Base-by-base conservation (phyloP, 768 basidiomycete species). In the Termitomyces sp. region DNA sequence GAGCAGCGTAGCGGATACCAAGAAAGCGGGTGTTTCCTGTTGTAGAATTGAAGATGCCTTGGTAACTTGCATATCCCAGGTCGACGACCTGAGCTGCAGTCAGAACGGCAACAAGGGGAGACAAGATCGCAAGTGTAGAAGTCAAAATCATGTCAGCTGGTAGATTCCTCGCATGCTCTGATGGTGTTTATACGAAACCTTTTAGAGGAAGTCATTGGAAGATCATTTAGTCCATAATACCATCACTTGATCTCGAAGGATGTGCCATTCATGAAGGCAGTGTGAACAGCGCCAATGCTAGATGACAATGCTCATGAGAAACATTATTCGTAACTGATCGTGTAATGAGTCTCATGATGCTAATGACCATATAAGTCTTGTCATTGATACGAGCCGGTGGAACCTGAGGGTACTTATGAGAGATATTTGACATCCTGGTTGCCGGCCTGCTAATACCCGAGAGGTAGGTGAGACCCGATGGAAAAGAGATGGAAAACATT, bases 1-100 rank as follows among this genome's bases (percentile, higher is more conserved):
- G 68, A 18, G 78, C 78, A 12, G 82, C 81, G 66, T 78, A 83
- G 8, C 81, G 73, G 45, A 81, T 72, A 0, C 75, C 75, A 13
- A 79, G 67, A 58, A 77, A 80, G 16, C 66, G 61, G 0, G 73
- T 72, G 57, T 75, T 70, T 13, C 65, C 64, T 3, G 72, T 72
- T 0, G 68, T 68, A 0, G 68, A 45, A 53, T 77, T 69, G 13
- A 75, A 63, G 0, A 64, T 53, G 1, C 79, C 80, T 65, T 75
- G 70, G 56, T 80, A 81, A 54, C 67, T 65, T 0, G 79, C 75
- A 60, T 79, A 78, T 2, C 79, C 79, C 13, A 81, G 67, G 55
- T 80, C 69, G 16, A 80, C 71, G 34, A 75, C 56, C 13, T 62
- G n/a, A 54, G 64, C 57, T 12, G 54, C 39, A 44, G 60, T 37